Evolutionary conservation across 352 stramenopile species (phyloP).

Genomic region (Globisporangium ultimum): DNA sequence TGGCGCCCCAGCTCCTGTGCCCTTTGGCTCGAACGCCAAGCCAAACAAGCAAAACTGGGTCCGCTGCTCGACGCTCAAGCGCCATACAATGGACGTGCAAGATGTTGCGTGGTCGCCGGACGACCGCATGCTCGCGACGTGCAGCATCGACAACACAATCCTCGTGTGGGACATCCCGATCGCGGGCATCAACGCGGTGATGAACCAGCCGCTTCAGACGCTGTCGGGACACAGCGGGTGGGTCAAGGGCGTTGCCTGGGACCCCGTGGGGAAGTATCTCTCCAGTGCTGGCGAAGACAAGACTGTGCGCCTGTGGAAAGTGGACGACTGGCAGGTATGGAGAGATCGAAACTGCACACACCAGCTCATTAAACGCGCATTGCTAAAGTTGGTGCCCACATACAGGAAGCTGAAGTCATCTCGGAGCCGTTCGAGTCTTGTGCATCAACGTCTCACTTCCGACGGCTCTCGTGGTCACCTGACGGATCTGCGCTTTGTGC

Average conservation of each 20-base stretch:
- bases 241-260: constrained; percentile 87
- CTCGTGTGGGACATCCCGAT: constrained; percentile 81
- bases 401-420: constrained; percentile 47
- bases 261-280: constrained; percentile 87
- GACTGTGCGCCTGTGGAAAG: constrained; percentile 79
- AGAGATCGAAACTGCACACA: background rate
- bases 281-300: constrained; percentile 86
- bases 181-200: constrained; percentile 48
- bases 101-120: constrained; percentile 86
- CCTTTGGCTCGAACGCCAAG: constrained; percentile 75
- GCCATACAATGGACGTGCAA: constrained; percentile 87
- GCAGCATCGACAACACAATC: constrained; percentile 88
- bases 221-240: constrained; percentile 78
- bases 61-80: constrained; percentile 74
- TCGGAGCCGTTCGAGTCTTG: constrained; percentile 74
- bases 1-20: constrained; percentile 56
- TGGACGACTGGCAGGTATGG: constrained; percentile 69
- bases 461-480: constrained; percentile 80
- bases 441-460: constrained; percentile 80
- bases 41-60: constrained; percentile 86
- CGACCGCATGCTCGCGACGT: constrained; percentile 85
- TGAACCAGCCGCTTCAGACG: constrained; percentile 77
- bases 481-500: constrained; percentile 77
- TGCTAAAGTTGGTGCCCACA: background rate
- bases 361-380: background rate